These are phyloP conservation scores for Mucor velutinosus DNA, from an alignment of 371 early-diverging fungal species.

Conservation along the genomic window DNA sequence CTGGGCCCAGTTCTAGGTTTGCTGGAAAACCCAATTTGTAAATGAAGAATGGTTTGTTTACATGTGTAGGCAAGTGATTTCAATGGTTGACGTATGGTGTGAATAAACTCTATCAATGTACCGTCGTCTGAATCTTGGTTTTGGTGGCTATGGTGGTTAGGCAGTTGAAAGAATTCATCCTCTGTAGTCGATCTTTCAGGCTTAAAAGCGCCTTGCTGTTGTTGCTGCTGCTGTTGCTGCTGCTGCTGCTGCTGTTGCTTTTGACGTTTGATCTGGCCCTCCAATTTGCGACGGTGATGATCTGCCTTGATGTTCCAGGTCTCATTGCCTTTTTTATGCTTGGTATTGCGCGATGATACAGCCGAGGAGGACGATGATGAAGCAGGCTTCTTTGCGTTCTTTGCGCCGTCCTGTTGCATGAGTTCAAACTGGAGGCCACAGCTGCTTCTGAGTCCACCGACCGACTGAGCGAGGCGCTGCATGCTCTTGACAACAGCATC, in stretches of 20 bases:
- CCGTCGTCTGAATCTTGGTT: conserved; percentile 8
- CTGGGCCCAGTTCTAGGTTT: conserved; percentile 15
- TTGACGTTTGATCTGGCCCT: conserved; percentile 36
- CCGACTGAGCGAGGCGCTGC: conserved; percentile 65
- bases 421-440: conserved; percentile 68
- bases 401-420: conserved; percentile 18
- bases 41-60: conserved; percentile 58
- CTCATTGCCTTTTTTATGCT: neutral
- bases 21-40: conserved; percentile 32
- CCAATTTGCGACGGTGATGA: conserved; percentile 36
- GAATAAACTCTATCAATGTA: conserved; percentile 57
- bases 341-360: neutral
- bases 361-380: neutral
- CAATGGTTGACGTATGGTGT: conserved; percentile 59
- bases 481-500: conserved; percentile 50
- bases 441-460: conserved; percentile 65
- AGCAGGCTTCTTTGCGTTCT: neutral
- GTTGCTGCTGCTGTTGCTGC: conserved; percentile 19
- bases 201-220: neutral
- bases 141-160: conserved; percentile 1
- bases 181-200: neutral
- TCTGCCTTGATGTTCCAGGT: conserved; percentile 45
- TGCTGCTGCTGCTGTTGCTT: conserved; percentile 19
- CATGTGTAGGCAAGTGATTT: conserved; percentile 67
- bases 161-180: conserved; percentile 4